Evolutionary conservation across 2,329 filamentous ascomycete species (phyloP).

Genomic region (Myriosclerotinia duriaeana): DNA sequence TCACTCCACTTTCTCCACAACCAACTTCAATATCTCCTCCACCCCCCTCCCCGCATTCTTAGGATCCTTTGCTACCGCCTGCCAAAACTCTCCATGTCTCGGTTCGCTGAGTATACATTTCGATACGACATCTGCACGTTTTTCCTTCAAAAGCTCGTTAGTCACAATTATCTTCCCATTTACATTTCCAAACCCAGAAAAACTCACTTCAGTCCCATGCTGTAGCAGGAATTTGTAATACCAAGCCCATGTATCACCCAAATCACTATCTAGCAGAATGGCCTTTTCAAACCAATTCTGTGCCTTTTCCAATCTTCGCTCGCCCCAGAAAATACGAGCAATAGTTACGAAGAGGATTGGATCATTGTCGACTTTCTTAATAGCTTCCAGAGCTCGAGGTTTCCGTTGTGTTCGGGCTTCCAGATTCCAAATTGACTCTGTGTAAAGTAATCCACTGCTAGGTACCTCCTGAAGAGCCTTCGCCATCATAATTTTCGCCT

Average conservation of each 20-base stretch:
- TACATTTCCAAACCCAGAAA: background rate
- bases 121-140: slow-evolving; percentile 76
- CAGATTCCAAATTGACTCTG: slow-evolving; percentile 92
- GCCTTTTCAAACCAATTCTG: slow-evolving; percentile 98
- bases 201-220: slow-evolving; percentile 75
- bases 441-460: slow-evolving; percentile 83
- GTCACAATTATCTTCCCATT: slow-evolving; percentile 3
- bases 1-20: slow-evolving; percentile 51
- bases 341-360: slow-evolving; percentile 86
- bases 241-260: slow-evolving; percentile 96
- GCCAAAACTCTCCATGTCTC: slow-evolving; percentile 90
- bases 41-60: slow-evolving; percentile 70
- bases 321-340: slow-evolving; percentile 93
- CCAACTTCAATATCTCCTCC: slow-evolving; percentile 81
- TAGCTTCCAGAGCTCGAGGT: slow-evolving; percentile 85
- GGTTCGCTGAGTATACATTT: slow-evolving; percentile 86
- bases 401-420: slow-evolving; percentile 91
- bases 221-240: slow-evolving; percentile 91
- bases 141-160: slow-evolving; percentile 56
- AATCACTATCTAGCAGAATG: slow-evolving; percentile 79
- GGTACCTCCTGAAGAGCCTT: slow-evolving; percentile 89
- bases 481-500: slow-evolving; percentile 91
- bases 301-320: slow-evolving; percentile 88
- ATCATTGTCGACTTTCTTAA: slow-evolving; percentile 95
- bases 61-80: slow-evolving; percentile 80